These are phyloP conservation scores for Vanilla planifolia DNA, from an alignment of 106 monocot species.

Conservation along the genomic window DNA sequence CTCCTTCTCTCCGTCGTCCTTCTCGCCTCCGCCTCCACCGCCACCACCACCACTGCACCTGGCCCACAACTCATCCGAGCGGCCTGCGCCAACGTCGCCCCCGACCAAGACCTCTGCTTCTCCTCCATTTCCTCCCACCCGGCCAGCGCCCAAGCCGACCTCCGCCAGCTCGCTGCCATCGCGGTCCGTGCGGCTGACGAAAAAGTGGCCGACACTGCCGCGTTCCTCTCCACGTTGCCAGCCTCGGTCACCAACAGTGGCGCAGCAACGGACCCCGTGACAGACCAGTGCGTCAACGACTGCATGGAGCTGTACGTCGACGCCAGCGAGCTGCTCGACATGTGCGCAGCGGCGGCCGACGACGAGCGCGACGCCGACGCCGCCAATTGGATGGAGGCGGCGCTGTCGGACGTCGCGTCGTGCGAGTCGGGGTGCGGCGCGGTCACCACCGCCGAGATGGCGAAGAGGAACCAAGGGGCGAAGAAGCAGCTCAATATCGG, in stretches of 20 bases:
- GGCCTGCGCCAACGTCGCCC: background rate
- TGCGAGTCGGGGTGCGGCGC: constrained; percentile 5
- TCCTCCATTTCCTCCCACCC: background rate
- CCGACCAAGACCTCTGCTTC: background rate
- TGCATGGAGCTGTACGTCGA: constrained; percentile 3
- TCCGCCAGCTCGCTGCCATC: background rate
- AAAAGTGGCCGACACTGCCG: constrained; percentile 1
- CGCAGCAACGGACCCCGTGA: background rate
- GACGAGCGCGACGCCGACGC: background rate
- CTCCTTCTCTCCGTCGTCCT: background rate
- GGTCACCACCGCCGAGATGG: background rate
- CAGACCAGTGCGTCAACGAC: constrained; percentile 1
- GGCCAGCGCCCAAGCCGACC: background rate
- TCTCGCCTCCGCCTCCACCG: background rate
- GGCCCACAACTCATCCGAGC: background rate
- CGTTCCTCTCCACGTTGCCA: background rate
- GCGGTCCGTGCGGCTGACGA: background rate
- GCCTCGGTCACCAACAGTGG: background rate
- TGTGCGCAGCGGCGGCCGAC: constrained; percentile 3
- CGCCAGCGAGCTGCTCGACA: constrained; percentile 7
- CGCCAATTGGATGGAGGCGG: background rate
- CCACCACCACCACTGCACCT: background rate
- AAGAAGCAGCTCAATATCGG: background rate
- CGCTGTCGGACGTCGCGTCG: background rate
- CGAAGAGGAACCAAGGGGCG: background rate